Evolutionary conservation across 495 filamentous ascomycete species (phyloP).

Genomic region (Tuber indicum): DNA sequence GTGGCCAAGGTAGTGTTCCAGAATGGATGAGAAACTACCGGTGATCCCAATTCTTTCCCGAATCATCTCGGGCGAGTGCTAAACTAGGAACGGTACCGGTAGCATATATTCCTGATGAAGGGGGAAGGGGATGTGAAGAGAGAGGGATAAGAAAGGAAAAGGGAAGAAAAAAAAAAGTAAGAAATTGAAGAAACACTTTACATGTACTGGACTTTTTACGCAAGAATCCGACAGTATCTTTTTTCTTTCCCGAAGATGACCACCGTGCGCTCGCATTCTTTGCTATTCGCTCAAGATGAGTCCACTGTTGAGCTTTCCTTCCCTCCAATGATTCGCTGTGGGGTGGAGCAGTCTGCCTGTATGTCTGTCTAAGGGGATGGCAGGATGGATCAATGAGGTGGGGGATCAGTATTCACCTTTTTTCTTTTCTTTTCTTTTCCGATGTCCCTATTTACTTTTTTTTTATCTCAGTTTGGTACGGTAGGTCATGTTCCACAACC

Average conservation of each 20-base stretch:
- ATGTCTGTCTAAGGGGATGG: neutral
- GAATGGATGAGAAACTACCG: neutral
- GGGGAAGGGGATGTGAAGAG: neutral
- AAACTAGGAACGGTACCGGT: neutral
- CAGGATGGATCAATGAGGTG: neutral
- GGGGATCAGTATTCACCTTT: conserved; percentile 1
- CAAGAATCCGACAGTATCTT: neutral
- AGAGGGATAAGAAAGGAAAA: neutral
- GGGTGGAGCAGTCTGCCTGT: neutral
- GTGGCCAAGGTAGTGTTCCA: neutral
- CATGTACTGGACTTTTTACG: neutral
- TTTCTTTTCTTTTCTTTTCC: neutral
- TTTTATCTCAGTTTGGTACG: neutral
- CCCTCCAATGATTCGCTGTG: neutral
- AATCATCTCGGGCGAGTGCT: neutral
- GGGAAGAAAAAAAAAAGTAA: neutral
- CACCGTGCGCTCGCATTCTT: neutral
- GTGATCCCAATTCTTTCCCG: neutral
- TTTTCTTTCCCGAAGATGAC: neutral
- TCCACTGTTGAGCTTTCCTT: neutral
- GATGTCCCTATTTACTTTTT: neutral
- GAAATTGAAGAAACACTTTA: neutral
- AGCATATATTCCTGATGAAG: neutral
- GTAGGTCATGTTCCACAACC: conserved; percentile 2
- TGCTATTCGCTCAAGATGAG: neutral